Evolutionary conservation across 2,329 filamentous ascomycete genomes (phyloP).

Genomic region (Endoconidiophora polonica): DNA sequence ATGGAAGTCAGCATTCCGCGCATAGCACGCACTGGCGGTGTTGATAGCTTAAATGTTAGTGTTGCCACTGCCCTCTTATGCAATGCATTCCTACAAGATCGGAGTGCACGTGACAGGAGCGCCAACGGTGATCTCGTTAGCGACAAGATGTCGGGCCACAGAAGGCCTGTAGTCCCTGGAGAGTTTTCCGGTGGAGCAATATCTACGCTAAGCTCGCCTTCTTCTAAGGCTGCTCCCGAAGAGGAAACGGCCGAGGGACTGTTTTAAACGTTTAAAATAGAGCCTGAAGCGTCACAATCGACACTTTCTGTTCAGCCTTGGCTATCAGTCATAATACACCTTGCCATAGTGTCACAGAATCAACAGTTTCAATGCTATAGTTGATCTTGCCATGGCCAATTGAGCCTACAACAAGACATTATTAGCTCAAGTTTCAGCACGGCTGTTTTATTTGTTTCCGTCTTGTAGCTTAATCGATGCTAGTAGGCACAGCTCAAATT

Average conservation of each 20-base stretch:
- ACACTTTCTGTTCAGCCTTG: no score
- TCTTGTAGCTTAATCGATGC: no score
- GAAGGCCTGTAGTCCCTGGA: background rate
- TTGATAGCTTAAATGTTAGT: slow-evolving; percentile 89
- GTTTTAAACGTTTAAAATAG: background rate
- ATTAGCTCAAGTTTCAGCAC: no score
- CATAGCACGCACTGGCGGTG: slow-evolving; percentile 33
- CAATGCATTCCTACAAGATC: slow-evolving; percentile 35
- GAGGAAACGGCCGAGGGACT: background rate
- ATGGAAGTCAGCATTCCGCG: slow-evolving; percentile 47
- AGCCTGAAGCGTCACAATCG: no score
- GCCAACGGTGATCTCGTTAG: background rate
- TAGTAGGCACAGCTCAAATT: no score
- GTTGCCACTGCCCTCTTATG: slow-evolving; percentile 69
- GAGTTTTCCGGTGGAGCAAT: background rate
- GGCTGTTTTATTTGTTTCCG: no score
- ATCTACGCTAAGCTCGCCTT: background rate
- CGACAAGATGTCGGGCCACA: background rate
- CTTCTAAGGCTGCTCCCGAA: background rate
- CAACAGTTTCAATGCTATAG: no score
- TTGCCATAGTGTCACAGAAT: no score
- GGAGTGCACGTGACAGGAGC: background rate
- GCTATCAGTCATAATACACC: no score
- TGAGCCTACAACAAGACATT: no score
- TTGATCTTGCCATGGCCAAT: no score